phyloP scores from a whole-genome alignment of 2,329 filamentous ascomycete genomes.

The Venturia asperata region DNA sequence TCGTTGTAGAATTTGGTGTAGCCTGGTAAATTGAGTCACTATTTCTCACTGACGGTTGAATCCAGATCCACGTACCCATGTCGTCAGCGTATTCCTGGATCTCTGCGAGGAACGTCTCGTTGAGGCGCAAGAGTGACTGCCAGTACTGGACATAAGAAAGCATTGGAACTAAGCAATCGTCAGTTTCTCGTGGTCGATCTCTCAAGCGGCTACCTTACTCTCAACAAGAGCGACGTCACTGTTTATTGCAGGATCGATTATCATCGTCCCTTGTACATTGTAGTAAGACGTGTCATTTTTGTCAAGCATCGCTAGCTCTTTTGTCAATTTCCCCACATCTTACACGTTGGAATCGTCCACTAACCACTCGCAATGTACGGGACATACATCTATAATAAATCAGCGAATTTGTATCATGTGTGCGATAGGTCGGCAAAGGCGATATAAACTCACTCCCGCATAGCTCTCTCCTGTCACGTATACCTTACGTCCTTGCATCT shows the following conservation, averaged over 20 bases:
- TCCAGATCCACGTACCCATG: neutral
- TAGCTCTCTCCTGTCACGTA: conserved; percentile 24
- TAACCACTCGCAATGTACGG: conserved; percentile 20
- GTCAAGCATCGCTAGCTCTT: conserved; percentile 22
- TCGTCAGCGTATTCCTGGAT: neutral
- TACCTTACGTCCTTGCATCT: conserved; percentile 23
- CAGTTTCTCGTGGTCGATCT: conserved; percentile 27
- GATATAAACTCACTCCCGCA: conserved; percentile 17
- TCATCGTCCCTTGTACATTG: conserved; percentile 22
- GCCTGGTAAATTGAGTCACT: neutral
- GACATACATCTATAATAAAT: conserved; percentile 21
- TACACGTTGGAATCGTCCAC: neutral
- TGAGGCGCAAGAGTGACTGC: conserved; percentile 21
- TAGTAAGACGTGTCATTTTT: conserved; percentile 29
- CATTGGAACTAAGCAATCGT: conserved; percentile 19
- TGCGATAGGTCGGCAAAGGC: neutral
- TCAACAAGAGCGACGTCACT: conserved; percentile 5
- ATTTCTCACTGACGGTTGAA: neutral
- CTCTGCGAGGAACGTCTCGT: conserved; percentile 21
- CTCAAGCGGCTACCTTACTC: neutral
- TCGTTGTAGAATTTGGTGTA: conserved; percentile 12
- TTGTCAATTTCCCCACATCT: neutral
- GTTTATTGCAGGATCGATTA: conserved; percentile 22
- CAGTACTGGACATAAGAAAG: conserved; percentile 21
- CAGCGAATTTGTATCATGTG: neutral